Conservation (phyloP, 805 yeast genomes). For the Candida golubevii region DNA sequence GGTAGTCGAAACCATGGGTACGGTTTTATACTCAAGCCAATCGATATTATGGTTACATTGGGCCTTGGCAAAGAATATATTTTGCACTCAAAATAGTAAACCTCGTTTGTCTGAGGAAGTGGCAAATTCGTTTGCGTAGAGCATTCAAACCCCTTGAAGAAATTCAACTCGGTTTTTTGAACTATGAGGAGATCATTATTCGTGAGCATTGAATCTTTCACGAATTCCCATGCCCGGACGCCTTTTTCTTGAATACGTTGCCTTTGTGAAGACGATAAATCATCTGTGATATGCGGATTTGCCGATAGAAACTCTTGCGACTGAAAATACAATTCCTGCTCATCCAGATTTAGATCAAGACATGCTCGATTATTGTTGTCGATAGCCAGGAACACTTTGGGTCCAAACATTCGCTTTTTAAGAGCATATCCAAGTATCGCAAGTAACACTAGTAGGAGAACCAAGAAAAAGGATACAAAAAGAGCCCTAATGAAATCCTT, state of each 20-base stretch:
- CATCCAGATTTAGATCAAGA: slow-evolving; percentile 55
- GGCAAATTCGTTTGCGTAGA: slow-evolving; percentile 81
- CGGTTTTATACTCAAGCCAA: slow-evolving; percentile 83
- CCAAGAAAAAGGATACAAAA: too few species aligned
- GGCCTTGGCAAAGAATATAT: slow-evolving; percentile 66
- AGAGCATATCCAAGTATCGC: slow-evolving; percentile 2
- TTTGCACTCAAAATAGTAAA: slow-evolving; percentile 85
- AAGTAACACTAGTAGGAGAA: neutral
- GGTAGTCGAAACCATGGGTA: slow-evolving; percentile 93
- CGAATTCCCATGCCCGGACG: slow-evolving; percentile 85
- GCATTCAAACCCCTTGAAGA: slow-evolving; percentile 55
- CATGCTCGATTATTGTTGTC: slow-evolving; percentile 18
- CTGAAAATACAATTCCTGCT: slow-evolving; percentile 65
- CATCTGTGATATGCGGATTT: slow-evolving; percentile 38
- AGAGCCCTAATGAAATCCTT: too few species aligned
- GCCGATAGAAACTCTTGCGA: slow-evolving; percentile 46
- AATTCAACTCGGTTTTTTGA: slow-evolving; percentile 60
- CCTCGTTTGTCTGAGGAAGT: slow-evolving; percentile 75
- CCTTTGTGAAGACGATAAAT: slow-evolving; percentile 53
- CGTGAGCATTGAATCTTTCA: slow-evolving; percentile 50
- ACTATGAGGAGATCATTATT: slow-evolving; percentile 57
- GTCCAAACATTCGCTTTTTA: slow-evolving; percentile 1
- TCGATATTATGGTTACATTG: slow-evolving; percentile 51
- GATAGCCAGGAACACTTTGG: slow-evolving; percentile 6
- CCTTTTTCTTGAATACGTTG: slow-evolving; percentile 81